Evolutionary conservation across 805 yeast species (phyloP).

Genomic region (Kuraishia hungarica): DNA sequence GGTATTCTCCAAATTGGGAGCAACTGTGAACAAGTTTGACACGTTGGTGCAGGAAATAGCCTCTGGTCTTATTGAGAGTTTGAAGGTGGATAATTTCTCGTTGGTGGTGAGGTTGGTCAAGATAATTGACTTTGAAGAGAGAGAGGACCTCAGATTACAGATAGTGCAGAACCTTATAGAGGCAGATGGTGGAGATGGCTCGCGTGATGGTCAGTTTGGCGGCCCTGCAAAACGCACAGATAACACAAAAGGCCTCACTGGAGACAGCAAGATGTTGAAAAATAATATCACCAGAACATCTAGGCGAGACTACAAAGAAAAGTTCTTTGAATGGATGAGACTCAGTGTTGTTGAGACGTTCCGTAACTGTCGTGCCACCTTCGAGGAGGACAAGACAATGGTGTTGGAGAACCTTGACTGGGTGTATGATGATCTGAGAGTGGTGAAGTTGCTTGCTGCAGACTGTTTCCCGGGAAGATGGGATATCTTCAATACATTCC

Average conservation of each 20-base stretch:
- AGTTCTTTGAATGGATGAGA: conserved; percentile 51
- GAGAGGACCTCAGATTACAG: conserved; percentile 56
- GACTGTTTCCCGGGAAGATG: conserved; percentile 64
- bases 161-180: conserved; percentile 15
- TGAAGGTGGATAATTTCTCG: conserved; percentile 58
- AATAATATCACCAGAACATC: conserved; percentile 31
- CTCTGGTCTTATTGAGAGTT: conserved; percentile 61
- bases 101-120: conserved; percentile 67
- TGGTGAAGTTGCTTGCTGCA: conserved; percentile 51
- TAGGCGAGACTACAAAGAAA: conserved; percentile 51
- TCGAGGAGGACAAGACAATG: conserved; percentile 34
- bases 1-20: conserved; percentile 41
- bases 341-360: conserved; percentile 61
- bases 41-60: conserved; percentile 56
- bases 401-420: conserved; percentile 70
- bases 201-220: conserved; percentile 5
- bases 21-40: conserved; percentile 51
- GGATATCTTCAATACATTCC: conserved; percentile 58
- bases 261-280: conserved; percentile 14
- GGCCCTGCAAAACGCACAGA: conserved; percentile 7
- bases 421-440: conserved; percentile 71
- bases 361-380: conserved; percentile 51
- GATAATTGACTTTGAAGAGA: conserved; percentile 72
- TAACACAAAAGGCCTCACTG: conserved; percentile 5
- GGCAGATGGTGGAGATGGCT: conserved; percentile 7